Conservation (phyloP, 2,329 filamentous ascomycete species). For the Corinectria fuckeliana region DNA sequence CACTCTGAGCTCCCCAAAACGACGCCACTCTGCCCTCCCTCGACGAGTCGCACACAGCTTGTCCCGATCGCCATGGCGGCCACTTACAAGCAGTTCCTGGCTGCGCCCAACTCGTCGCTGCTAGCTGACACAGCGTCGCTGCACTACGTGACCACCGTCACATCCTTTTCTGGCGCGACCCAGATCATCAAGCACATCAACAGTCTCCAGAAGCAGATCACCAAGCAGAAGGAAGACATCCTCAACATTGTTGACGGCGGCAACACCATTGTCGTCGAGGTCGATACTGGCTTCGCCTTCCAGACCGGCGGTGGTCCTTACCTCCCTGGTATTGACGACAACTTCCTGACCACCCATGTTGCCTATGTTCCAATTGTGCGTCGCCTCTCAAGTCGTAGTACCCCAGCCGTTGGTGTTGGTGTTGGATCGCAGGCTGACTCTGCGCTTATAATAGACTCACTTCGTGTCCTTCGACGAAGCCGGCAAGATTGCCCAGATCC, state of each 20-base stretch:
- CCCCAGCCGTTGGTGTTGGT: not conserved
- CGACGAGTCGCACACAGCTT: slow-evolving; percentile 23
- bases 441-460: slow-evolving; percentile 67
- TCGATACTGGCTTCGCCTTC: slow-evolving; percentile 86
- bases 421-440: slow-evolving; percentile 18
- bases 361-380: slow-evolving; percentile 83
- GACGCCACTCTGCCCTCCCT: slow-evolving; percentile 12
- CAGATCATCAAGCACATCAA: slow-evolving; percentile 85
- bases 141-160: slow-evolving; percentile 91
- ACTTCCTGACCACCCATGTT: slow-evolving; percentile 84
- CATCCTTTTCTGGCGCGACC: slow-evolving; percentile 70
- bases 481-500: slow-evolving; percentile 84
- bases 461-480: slow-evolving; percentile 82
- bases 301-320: slow-evolving; percentile 81
- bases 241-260: slow-evolving; percentile 76
- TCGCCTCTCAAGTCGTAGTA: slow-evolving; percentile 28
- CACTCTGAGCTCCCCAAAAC: slow-evolving; percentile 10
- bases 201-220: slow-evolving; percentile 74
- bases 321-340: slow-evolving; percentile 89
- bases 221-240: slow-evolving; percentile 82
- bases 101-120: slow-evolving; percentile 67
- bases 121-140: slow-evolving; percentile 72
- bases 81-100: slow-evolving; percentile 75
- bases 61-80: slow-evolving; percentile 47
- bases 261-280: slow-evolving; percentile 78